Percentiles rank a stretch among this genome's conserved stretches.
Evolutionary conservation across 208 protist species (phyloP).

Genomic region (Tetramitus jugosus): DNA sequence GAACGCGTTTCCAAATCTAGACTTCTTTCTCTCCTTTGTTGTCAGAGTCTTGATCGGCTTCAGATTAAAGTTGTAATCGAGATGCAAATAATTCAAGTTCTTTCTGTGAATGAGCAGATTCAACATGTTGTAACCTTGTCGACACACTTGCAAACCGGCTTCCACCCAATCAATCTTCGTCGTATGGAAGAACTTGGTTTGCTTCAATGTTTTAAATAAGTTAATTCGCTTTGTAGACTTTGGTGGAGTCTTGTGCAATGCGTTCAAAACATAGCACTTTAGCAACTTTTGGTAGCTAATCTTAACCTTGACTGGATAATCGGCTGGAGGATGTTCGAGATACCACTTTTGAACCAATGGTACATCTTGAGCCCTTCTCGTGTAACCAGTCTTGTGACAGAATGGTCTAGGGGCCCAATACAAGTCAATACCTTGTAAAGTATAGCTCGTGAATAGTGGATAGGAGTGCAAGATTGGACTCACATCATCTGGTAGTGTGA

Average conservation of each 20-base stretch:
- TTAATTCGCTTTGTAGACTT: constrained; percentile 66
- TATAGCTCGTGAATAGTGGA: constrained; percentile 80
- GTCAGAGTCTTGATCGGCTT: constrained; percentile 99
- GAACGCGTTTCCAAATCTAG: constrained; percentile 98
- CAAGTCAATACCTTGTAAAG: constrained; percentile 85
- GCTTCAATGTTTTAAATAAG: constrained; percentile 79
- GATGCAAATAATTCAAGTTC: constrained; percentile 99
- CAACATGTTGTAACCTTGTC: constrained; percentile 99
- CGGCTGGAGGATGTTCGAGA: constrained; percentile 56
- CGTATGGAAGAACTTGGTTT: constrained; percentile 98
- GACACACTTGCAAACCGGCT: constrained; percentile 97
- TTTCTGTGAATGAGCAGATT: constrained; percentile 99
- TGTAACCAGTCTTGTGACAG: constrained; percentile 83
- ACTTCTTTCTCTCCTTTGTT: constrained; percentile 99
- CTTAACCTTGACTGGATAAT: constrained; percentile 83
- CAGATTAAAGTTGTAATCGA: constrained; percentile 99
- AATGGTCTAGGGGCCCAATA: constrained; percentile 96
- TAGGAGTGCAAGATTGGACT: constrained; percentile 63
- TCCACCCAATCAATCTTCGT: constrained; percentile 99
- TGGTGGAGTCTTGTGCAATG: constrained; percentile 76
- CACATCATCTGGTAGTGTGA: constrained; percentile 58
- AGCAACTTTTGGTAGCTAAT: constrained; percentile 99
- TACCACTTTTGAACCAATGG: constrained; percentile 98
- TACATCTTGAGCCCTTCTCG: constrained; percentile 92
- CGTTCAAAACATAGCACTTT: constrained; percentile 97